Conservation (phyloP, 257 asterid species). For the Ophiorrhiza pumila region DNA sequence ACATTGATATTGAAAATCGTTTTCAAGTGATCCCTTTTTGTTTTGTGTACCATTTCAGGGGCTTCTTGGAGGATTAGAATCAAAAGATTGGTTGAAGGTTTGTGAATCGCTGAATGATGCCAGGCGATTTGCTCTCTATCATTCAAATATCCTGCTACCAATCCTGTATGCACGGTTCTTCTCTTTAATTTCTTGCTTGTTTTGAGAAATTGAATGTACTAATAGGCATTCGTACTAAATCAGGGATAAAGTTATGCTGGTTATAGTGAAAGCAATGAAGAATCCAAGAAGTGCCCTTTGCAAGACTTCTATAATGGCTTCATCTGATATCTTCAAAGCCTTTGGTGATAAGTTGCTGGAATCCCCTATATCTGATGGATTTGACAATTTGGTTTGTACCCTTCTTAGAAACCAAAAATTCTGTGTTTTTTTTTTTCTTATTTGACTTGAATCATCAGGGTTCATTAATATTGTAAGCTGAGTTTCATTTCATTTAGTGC, state of each 20-base stretch:
- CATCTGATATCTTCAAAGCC: conserved; percentile 75
- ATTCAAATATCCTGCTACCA: conserved; percentile 62
- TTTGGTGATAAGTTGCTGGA: conserved; percentile 64
- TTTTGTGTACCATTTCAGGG: conserved; percentile 37
- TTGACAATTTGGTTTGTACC: conserved; percentile 55
- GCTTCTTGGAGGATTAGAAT: conserved; percentile 78
- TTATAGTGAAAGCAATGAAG: conserved; percentile 78
- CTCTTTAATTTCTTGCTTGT: not conserved
- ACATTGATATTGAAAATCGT: not conserved
- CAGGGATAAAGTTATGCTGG: conserved; percentile 62
- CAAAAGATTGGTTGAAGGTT: conserved; percentile 89
- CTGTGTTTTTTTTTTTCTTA: not conserved
- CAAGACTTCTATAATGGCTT: conserved; percentile 92
- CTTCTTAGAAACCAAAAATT: not conserved
- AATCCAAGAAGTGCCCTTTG: conserved; percentile 95
- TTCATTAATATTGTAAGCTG: not conserved
- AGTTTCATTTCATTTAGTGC: not conserved
- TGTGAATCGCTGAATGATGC: conserved; percentile 81
- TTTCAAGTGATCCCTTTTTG: not conserved
- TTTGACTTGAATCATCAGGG: not conserved
- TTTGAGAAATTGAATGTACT: not conserved
- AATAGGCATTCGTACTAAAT: conserved; percentile 11
- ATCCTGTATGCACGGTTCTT: conserved; percentile 47
- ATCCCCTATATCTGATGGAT: conserved; percentile 44
- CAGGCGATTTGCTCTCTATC: conserved; percentile 72